Evolutionary conservation across 768 basidiomycete species (phyloP).

Genomic region (Hydnum rufescens): DNA sequence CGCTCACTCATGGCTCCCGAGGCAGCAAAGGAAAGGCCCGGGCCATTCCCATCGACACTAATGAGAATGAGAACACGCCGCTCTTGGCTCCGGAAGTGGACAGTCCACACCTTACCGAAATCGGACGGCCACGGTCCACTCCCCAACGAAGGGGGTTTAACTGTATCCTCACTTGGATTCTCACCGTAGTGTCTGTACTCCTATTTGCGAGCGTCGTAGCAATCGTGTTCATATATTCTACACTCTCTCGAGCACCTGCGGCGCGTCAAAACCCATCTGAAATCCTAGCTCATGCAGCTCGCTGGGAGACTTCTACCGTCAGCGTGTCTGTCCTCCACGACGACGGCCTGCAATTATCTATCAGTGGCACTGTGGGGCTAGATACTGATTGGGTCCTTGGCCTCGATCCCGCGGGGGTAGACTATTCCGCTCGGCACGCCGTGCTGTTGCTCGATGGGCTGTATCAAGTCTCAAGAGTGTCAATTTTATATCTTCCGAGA

Average conservation of each 20-base stretch:
- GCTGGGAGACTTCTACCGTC: constrained; percentile 6
- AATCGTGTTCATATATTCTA: constrained; percentile 3
- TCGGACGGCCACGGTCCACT: too few relatives aligned
- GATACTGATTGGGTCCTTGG: constrained; percentile 10
- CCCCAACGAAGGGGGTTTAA: too few relatives aligned
- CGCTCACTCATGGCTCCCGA: too few relatives aligned
- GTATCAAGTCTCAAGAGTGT: too few relatives aligned
- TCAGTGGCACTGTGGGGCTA: constrained; percentile 6
- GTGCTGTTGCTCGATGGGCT: constrained; percentile 6
- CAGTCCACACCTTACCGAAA: too few relatives aligned
- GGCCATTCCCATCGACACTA: not conserved
- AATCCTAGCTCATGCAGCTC: constrained; percentile 3
- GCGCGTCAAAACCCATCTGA: constrained; percentile 1
- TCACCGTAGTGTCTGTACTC: not conserved
- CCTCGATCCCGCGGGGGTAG: constrained; percentile 3
- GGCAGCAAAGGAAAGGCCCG: constrained; percentile 6
- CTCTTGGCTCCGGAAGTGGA: too few relatives aligned
- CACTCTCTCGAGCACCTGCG: constrained; percentile 1
- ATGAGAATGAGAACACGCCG: constrained; percentile 1
- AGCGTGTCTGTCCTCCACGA: constrained; percentile 1
- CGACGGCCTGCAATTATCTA: not conserved
- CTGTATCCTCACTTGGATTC: constrained; percentile 3
- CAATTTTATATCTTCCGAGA: too few relatives aligned
- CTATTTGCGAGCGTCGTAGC: not conserved
- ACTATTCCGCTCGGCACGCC: not conserved